Evolutionary conservation across 106 monocot genomes (phyloP).

Genomic region (Acorus gramineus): DNA sequence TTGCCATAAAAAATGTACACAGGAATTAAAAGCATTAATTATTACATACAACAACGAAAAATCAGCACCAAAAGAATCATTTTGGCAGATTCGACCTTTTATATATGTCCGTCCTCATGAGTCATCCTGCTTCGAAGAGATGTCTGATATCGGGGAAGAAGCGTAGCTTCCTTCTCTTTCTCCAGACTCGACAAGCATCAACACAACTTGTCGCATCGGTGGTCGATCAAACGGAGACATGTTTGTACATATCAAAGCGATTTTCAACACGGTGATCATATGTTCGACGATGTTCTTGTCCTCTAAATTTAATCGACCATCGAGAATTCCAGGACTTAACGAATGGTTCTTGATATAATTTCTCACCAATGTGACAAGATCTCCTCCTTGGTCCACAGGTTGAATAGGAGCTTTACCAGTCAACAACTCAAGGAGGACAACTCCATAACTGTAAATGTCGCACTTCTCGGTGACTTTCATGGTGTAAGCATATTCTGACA

Average conservation of each 20-base stretch:
- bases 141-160: conserved; percentile 40
- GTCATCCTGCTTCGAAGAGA: conserved; percentile 44
- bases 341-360: conserved; percentile 54
- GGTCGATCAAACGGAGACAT: conserved; percentile 84
- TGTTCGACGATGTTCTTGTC: conserved; percentile 41
- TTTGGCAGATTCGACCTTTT: conserved; percentile 13
- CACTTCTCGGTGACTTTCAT: conserved; percentile 98
- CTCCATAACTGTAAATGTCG: conserved; percentile 92
- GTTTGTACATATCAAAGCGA: conserved; percentile 81
- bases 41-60: conserved; percentile 3
- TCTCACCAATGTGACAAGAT: conserved; percentile 84
- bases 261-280: conserved; percentile 85
- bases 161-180: conserved; percentile 45
- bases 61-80: conserved; percentile 6
- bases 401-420: conserved; percentile 87
- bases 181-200: conserved; percentile 82
- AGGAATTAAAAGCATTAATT: no score
- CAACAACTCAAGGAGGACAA: conserved; percentile 79
- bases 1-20: no score
- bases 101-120: conserved; percentile 15
- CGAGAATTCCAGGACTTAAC: conserved; percentile 44
- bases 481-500: conserved; percentile 95
- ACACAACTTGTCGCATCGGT: conserved; percentile 79
- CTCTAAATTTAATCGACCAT: conserved; percentile 43
- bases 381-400: conserved; percentile 84